phyloP scores from a whole-genome alignment of 75 land plant genomes.

The Picea glauca region DNA sequence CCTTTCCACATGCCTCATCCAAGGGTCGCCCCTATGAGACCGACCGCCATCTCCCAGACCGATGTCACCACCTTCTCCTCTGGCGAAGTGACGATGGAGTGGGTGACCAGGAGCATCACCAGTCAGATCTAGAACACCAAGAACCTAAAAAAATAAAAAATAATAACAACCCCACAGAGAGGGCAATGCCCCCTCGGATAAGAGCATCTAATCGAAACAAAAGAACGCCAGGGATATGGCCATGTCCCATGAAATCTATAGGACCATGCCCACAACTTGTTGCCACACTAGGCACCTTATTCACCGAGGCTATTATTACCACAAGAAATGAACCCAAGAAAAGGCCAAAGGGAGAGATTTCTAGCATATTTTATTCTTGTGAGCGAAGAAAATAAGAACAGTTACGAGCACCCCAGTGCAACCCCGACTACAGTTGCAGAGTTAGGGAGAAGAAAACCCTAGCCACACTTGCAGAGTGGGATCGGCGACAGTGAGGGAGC shows the following conservation, averaged over 20 bases:
- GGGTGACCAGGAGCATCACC: not conserved
- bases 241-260: not conserved
- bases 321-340: no score
- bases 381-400: no score
- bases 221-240: no score
- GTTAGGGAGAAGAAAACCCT: no score
- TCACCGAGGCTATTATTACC: no score
- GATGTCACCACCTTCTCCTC: not conserved
- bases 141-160: not conserved
- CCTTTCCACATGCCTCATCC: not conserved
- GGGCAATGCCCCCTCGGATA: not conserved
- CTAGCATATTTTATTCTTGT: no score
- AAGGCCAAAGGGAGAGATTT: no score
- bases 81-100: not conserved
- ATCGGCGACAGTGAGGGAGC: no score
- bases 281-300: slow-evolving; percentile 11
- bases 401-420: no score
- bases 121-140: not conserved
- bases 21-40: not conserved
- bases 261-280: not conserved
- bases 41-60: not conserved
- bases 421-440: no score
- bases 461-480: no score
- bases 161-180: not conserved
- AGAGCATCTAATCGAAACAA: no score